Evolutionary conservation across 2,329 filamentous ascomycete genomes (phyloP).

Genomic region (Dothideomycetes sp.): DNA sequence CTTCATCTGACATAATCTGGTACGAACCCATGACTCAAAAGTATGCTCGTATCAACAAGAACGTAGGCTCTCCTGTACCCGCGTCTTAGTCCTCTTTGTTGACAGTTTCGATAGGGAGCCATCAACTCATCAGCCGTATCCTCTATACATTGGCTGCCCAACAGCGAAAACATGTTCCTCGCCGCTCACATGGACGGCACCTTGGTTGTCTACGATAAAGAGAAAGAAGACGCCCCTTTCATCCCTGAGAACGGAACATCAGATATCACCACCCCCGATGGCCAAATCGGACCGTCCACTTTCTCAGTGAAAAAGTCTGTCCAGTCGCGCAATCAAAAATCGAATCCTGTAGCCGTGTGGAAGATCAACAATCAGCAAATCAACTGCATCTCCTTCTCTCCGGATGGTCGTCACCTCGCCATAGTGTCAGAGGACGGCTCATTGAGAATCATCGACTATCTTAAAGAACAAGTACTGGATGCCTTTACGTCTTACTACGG

Average conservation of each 20-base stretch:
- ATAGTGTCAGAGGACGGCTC: slow-evolving; percentile 88
- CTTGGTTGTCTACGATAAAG: slow-evolving; percentile 91
- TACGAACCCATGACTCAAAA: slow-evolving; percentile 95
- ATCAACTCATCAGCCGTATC: slow-evolving; percentile 81
- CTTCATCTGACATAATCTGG: slow-evolving; percentile 95
- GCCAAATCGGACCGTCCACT: slow-evolving; percentile 25
- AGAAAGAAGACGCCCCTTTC: slow-evolving; percentile 82
- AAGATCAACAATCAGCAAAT: slow-evolving; percentile 84
- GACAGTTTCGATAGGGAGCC: slow-evolving; percentile 49
- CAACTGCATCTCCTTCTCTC: slow-evolving; percentile 86
- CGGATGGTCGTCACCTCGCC: slow-evolving; percentile 76
- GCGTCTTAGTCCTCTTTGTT: not conserved
- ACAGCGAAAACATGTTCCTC: slow-evolving; percentile 86
- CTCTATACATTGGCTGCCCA: slow-evolving; percentile 86
- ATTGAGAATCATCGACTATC: slow-evolving; percentile 81
- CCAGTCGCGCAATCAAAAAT: slow-evolving; percentile 85
- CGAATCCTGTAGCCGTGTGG: slow-evolving; percentile 87
- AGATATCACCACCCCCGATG: slow-evolving; percentile 27
- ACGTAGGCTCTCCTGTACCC: slow-evolving; percentile 44
- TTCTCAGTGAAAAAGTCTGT: slow-evolving; percentile 83
- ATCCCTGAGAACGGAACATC: slow-evolving; percentile 46
- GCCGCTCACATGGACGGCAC: slow-evolving; percentile 88
- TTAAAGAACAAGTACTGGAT: slow-evolving; percentile 79
- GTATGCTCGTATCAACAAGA: slow-evolving; percentile 93
- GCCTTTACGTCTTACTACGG: slow-evolving; percentile 90